phyloP scores from a whole-genome alignment of 768 basidiomycete genomes.

The Hortiboletus campestris region DNA sequence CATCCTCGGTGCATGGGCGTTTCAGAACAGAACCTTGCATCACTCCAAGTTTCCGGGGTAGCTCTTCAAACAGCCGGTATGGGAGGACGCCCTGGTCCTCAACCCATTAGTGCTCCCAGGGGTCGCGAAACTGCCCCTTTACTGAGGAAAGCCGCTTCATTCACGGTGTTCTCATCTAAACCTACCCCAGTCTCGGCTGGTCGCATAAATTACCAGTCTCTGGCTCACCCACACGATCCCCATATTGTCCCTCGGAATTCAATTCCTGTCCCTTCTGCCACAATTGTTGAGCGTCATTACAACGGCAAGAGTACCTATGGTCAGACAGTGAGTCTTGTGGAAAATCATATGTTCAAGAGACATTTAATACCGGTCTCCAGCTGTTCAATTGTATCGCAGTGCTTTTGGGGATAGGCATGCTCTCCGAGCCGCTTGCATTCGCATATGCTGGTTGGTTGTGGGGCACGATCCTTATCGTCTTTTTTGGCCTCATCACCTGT shows the following conservation, averaged over 20 bases:
- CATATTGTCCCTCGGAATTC: constrained; percentile 1
- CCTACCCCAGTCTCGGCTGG: neutral
- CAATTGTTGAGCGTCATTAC: constrained; percentile 25
- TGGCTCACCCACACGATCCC: neutral
- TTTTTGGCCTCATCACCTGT: constrained; percentile 79
- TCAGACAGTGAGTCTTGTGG: constrained; percentile 52
- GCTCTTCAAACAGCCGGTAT: constrained; percentile 24
- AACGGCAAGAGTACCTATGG: constrained; percentile 69
- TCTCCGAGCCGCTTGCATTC: constrained; percentile 89
- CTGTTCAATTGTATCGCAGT: constrained; percentile 90
- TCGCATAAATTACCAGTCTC: neutral
- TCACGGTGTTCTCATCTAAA: constrained; percentile 21
- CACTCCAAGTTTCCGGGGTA: constrained; percentile 15
- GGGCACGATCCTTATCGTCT: constrained; percentile 70
- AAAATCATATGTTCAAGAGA: neutral
- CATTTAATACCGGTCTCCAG: constrained; percentile 37
- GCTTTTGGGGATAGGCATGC: constrained; percentile 83
- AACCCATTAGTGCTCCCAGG: neutral
- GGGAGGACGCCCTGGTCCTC: neutral
- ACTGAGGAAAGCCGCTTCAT: constrained; percentile 39
- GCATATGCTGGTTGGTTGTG: constrained; percentile 87
- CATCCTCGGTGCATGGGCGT: neutral
- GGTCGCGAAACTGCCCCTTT: constrained; percentile 38
- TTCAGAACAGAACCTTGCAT: neutral
- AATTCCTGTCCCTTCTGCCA: neutral